Evolutionary conservation across 768 basidiomycete species (phyloP), one percentile per base, ranked within the genome.

Genomic region (Cubamyces lactineus): DNA sequence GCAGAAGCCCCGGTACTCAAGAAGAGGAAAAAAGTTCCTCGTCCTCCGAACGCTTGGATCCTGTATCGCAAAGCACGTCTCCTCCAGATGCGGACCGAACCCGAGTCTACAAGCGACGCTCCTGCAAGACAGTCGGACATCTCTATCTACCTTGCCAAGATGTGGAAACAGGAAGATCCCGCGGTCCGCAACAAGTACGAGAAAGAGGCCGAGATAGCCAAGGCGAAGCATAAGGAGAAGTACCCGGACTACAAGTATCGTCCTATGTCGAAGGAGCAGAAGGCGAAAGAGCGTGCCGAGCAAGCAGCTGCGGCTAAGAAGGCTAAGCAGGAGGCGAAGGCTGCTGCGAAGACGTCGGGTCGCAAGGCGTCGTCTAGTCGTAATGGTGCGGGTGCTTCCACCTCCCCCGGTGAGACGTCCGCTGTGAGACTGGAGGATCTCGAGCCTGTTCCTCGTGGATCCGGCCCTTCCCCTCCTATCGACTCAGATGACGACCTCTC

Each of bases 241-340:
- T 71, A 72, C 47, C 73, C 73, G 1, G 60, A 53, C 39, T 74
- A 73, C 59, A 68, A 71, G 49, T 73, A 69, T 56, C 49, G 65
- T 11, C 72, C 72, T 9, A 58, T 54, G 56, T 65, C 65, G 51
- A 69, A 67, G 52, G 66, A 64, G 26, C 58, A 68, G 21, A 70
- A 69, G 49, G 51, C 40, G 13, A 49, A 49, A 26, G 28, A 49
- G 24, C 48, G 48, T 16, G 48, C 48, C 15, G 24, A 49, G 26
- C 24, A 49, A 16, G 9, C 34, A 7, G 34, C 34, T 34, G 34
- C 34, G 34, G 34, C 34, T 34, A 34, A 34, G 34, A 47, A 9
- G 41, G 61, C 55, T 40, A 59, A 60, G 60, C 58, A 55, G 59
- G 23, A 46, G 26, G 59, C 23, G n/a, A 43, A 57, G 21, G 63